Base-by-base conservation (phyloP, 2,329 filamentous ascomycete genomes). In the Dactylellina parvicollis region DNA sequence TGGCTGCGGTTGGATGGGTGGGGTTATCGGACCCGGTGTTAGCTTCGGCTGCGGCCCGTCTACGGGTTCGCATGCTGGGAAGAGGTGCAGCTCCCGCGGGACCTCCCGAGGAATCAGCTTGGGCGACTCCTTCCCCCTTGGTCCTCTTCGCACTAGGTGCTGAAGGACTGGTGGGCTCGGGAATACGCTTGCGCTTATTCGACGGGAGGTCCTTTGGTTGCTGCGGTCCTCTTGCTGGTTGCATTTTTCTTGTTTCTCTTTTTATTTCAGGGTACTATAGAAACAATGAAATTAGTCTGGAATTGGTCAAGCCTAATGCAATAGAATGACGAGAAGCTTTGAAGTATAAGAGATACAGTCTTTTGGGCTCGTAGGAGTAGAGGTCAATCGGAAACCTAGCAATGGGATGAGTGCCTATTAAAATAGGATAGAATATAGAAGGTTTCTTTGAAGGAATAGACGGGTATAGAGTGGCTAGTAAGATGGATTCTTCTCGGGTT, bases 111-210 rank as follows among this genome's bases (percentile, higher is more conserved):
- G 47, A 26, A 28, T 7, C 4, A 46, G 61, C 26, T 36, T 47
- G 16, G 38, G 28, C 38, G 10, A 16, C 7, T 38, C 28, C 61
- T 16, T 55, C 20, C 18, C 18, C 28, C 34, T 44, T 54, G 14
- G 49, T 46, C 61, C 26, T 44, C 22, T 47, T 66, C 26, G 38
- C 40, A 42, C 26, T 32, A 36, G 26, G 50, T 28, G 46, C 57
- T 20, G 18, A 12, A 26, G 57, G 30, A 12, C 28, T 28, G 14
- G 24, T 14, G 14, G 50, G 20, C 18, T 46, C 38, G 32, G 49
- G 50, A 47, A n/a, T 26, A 18, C 30, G 52, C 62, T 56, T 66
- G 5, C 62, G 50, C 62, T 67, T 67, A 22, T 22, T 56, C 62
- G 22, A 44, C 22, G 40, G 24, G 42, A 42, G 28, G 32, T 38